Evolutionary conservation across 2,329 filamentous ascomycete genomes (phyloP), one percentile per base, ranked within the genome.

Genomic region (Fusarium hostae): DNA sequence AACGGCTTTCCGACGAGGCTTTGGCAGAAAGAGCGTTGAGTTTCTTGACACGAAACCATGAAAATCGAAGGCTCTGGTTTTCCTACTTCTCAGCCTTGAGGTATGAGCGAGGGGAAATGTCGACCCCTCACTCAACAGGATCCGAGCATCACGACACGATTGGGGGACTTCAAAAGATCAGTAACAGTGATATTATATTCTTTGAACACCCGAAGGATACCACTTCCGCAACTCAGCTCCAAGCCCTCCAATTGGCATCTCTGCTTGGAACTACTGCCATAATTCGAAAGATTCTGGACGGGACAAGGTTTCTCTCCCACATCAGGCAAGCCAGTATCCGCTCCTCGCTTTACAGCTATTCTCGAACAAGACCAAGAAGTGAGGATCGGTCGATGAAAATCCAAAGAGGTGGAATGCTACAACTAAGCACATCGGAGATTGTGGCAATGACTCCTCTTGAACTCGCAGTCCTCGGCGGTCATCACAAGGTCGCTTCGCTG

Each of bases 401-500:
- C 3, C 45, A 51, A 11, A n/a, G 11, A 32, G 62, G 41, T 16
- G 40, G 34, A 9, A 8, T 18, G 3, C 9, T 58, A 5, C 9
- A 22, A 5, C 35, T 66, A 6, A 50, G 18, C 9, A 48, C 26
- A 8, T 32, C 37, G 9, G 56, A 67, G 18, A 26, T 67, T 16
- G 35, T 62, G 22, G 48, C 48, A 3, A 45, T 55, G 48, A 68
- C 18, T 5, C 65, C 65, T 1, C 18, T 68, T 9, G 65, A 68
- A n/a, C 32, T 68, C 12, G 56, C 63, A 10, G 37, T 68, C 3
- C 9, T 68, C 9, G 39, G 37, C 9, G 63, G 48, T 0, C 50
- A 68, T 2, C 24, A 51, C 20, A 39, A 32, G 24, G 28, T 63
- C 9, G 48, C 24, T 6, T 40, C 26, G 22, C 9, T 68, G 4